These are phyloP conservation scores for Hypoxylon rickii DNA, from an alignment of 495 filamentous ascomycete genomes.

Conservation along the genomic window DNA sequence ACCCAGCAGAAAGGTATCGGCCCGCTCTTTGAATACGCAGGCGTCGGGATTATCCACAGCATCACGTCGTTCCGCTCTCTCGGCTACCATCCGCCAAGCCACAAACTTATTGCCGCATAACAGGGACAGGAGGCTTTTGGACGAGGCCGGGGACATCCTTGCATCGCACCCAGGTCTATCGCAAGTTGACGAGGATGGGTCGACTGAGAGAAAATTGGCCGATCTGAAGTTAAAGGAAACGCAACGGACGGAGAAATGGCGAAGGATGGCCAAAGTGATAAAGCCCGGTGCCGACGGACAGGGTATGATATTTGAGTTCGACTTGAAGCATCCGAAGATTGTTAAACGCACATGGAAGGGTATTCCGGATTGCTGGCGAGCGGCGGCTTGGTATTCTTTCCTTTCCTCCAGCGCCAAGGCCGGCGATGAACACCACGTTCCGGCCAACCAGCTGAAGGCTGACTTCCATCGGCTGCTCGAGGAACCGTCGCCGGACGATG, in stretches of 20 bases:
- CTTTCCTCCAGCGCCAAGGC: conserved; percentile 78
- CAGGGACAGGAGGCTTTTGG: conserved; percentile 71
- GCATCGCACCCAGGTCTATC: conserved; percentile 71
- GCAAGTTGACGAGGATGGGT: conserved; percentile 63
- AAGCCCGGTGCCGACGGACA: conserved; percentile 62
- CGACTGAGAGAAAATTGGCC: conserved; percentile 60
- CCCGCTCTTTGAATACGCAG: conserved; percentile 57
- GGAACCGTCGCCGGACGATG: conserved; percentile 81
- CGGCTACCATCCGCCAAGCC: conserved; percentile 63
- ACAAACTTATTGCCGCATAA: conserved; percentile 79
- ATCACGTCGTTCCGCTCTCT: conserved; percentile 60
- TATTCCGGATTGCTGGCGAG: conserved; percentile 94
- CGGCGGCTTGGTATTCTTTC: conserved; percentile 94
- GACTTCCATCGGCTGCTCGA: conserved; percentile 72
- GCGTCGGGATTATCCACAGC: conserved; percentile 54
- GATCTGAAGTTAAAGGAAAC: conserved; percentile 77
- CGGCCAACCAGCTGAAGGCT: conserved; percentile 72
- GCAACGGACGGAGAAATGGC: conserved; percentile 90
- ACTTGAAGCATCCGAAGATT: conserved; percentile 79
- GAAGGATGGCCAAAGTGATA: conserved; percentile 85
- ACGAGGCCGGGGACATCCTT: conserved; percentile 90
- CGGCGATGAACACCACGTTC: conserved; percentile 56
- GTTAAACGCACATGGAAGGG: conserved; percentile 96
- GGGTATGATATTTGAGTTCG: conserved; percentile 90
- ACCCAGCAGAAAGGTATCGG: conserved; percentile 54